These are phyloP conservation scores for Raphanus raphanistrum DNA, from an alignment of 345 rosid genomes.

Conservation along the genomic window DNA sequence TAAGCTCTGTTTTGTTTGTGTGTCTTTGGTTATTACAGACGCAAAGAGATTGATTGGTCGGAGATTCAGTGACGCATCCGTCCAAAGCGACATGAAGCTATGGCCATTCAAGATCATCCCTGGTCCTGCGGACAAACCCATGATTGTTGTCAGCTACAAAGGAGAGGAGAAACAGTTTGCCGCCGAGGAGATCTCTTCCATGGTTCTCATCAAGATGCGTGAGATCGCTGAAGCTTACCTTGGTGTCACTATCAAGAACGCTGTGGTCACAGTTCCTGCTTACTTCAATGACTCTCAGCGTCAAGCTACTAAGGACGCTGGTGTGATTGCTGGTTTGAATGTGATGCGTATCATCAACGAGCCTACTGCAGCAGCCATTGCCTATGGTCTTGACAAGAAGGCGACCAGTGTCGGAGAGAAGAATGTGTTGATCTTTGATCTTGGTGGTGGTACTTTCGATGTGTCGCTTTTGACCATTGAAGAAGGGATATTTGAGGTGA, in stretches of 20 bases:
- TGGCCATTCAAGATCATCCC: constrained; percentile 59
- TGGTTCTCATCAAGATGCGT: background rate
- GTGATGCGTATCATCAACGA: constrained; percentile 3
- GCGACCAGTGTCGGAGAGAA: too few relatives aligned
- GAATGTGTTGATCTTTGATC: too few relatives aligned
- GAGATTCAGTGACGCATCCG: constrained; percentile 52
- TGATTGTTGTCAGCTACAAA: constrained; percentile 54
- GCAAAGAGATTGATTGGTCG: constrained; percentile 68
- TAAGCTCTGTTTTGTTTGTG: background rate
- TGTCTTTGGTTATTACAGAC: constrained; percentile 34
- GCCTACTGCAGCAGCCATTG: background rate
- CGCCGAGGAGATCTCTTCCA: background rate
- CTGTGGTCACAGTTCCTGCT: background rate
- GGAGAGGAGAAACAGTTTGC: constrained; percentile 6
- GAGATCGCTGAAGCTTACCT: constrained; percentile 2
- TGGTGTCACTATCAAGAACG: background rate
- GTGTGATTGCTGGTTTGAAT: constrained; percentile 7
- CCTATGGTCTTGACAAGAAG: background rate
- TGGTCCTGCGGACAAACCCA: constrained; percentile 40
- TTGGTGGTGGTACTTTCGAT: too few relatives aligned
- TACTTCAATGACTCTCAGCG: constrained; percentile 5
- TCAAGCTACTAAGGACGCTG: background rate
- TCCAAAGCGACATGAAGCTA: constrained; percentile 33
- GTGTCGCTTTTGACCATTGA: too few relatives aligned
- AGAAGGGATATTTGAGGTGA: background rate